These are phyloP conservation scores for Spergularia marina DNA, from an alignment of 148 eudicot genomes.

Conservation along the genomic window DNA sequence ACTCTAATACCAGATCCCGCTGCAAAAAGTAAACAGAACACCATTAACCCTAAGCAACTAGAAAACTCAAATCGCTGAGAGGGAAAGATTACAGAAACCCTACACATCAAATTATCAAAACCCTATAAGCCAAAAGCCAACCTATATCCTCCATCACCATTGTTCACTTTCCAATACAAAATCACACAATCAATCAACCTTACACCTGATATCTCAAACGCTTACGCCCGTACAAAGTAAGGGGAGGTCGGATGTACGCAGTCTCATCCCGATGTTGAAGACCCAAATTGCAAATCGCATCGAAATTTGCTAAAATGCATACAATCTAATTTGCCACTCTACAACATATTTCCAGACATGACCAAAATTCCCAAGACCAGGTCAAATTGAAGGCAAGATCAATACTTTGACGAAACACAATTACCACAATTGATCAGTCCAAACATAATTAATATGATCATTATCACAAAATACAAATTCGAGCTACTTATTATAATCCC, in stretches of 20 bases:
- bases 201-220: no score
- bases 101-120: background rate
- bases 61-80: background rate
- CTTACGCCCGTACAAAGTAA: no score
- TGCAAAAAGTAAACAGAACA: constrained; percentile 29
- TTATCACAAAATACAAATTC: background rate
- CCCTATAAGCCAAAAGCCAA: background rate
- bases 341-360: background rate
- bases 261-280: no score
- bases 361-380: background rate
- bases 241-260: no score
- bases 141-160: background rate
- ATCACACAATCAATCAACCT: background rate
- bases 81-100: background rate
- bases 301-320: background rate
- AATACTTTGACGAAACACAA: background rate
- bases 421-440: background rate
- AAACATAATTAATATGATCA: background rate
- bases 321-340: background rate
- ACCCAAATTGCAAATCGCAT: no score
- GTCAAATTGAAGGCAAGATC: background rate
- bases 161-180: background rate
- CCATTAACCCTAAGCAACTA: background rate
- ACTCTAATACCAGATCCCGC: constrained; percentile 87
- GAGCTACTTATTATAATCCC: background rate